Evolutionary conservation across 192 early-diverging fungal genomes (phyloP), one percentile per base, ranked within the genome.

Genomic region (Coemansia furcata): DNA sequence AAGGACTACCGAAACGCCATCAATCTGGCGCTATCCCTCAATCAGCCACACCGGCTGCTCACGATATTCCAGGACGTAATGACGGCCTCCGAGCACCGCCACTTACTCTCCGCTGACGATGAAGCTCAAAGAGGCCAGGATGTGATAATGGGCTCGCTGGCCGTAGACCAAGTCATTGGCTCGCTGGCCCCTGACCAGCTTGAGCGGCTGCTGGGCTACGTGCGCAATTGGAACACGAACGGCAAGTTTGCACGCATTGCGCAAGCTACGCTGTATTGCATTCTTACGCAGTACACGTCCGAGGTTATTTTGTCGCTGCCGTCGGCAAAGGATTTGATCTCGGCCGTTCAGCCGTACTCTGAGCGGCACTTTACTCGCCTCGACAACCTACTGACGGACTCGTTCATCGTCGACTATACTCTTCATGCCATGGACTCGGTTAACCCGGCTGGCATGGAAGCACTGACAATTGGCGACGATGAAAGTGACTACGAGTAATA

Each of bases 181-280:
- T 78, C 86, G 21, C 74, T 95, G 30, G 81, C 87, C 0, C 69
- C 66, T 3, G 88, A 88, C 19, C 87, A 97, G 68, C 76, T 98
- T 23, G 90, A 89, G 47, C 88, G 92, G 55, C 71, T 99, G 19
- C 77, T 98, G 52, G 73, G 77, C 6, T 96, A 93, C 76, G 88
- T 96, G 49, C 87, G 93, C 59, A 90, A 93, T 78, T 98, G 95
- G 96, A 99, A 98, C 85, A 97, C 96, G 5, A 92, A 95, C 66
- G 86, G 89, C 14, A 92, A 90, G 77, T 86, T 91, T 72, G 85
- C 91, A 17, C 74, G 81, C 40, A 80, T 89, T 30, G 93, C 96
- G 10, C 96, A 98, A 72, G 85, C 90, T 7, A 81, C 94, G 6
- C 81, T 99, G 12, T 61, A 96, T 73, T 87, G 91, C 21, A 85